A percentile compares a stretch with the other conserved stretches of the same genome.
These are phyloP conservation scores for Silene uniflora DNA, from an alignment of 148 eudicot species.

Conservation along the genomic window DNA sequence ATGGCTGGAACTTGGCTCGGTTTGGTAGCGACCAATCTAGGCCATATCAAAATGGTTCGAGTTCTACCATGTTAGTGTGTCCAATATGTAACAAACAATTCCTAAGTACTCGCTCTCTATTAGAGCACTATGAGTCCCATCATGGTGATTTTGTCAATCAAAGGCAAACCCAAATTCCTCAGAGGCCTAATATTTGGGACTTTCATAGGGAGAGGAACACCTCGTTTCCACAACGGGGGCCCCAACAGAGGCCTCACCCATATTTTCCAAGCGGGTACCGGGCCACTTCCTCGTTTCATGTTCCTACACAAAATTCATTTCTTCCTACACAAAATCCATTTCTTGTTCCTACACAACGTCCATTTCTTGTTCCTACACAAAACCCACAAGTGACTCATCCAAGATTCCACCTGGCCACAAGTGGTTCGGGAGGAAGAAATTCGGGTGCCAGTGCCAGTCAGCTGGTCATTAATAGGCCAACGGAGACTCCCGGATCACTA, in stretches of 20 bases:
- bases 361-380: too few species aligned
- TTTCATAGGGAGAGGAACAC: conserved; percentile 9
- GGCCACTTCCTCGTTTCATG: conserved; percentile 5
- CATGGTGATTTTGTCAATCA: neutral
- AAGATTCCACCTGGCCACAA: conserved; percentile 5
- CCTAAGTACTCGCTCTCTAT: conserved; percentile 9
- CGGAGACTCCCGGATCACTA: neutral
- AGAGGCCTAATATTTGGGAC: neutral
- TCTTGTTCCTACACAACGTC: neutral
- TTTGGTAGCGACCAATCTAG: conserved; percentile 18
- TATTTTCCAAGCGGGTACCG: conserved; percentile 12
- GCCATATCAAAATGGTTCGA: neutral
- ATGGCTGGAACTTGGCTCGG: conserved; percentile 10
- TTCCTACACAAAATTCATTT: conserved; percentile 7
- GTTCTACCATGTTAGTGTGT: conserved; percentile 19
- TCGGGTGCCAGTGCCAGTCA: neutral
- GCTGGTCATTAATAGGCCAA: neutral
- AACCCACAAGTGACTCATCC: neutral
- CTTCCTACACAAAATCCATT: neutral
- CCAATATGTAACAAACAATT: conserved; percentile 25
- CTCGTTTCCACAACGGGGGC: conserved; percentile 8
- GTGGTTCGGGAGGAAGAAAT: neutral
- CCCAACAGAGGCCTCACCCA: conserved; percentile 26
- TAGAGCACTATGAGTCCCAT: conserved; percentile 32
- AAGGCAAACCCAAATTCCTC: neutral